A percentile compares a stretch with the other conserved stretches of the same genome.
Conservation (phyloP, 768 basidiomycete genomes). For the Cantharellus anzutake region DNA sequence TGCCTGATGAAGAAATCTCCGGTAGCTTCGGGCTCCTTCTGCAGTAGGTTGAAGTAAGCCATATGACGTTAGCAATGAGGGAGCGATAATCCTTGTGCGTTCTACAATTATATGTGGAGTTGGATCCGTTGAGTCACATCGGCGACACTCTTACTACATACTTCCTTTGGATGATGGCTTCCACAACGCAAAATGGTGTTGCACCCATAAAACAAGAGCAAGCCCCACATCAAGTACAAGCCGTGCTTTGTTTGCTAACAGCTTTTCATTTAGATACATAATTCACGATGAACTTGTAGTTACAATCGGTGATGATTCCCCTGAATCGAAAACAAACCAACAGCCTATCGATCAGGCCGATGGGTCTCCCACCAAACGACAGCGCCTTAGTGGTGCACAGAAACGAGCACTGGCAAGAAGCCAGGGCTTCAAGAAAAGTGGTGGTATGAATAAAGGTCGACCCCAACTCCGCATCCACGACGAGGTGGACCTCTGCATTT, state of each 20-base stretch:
- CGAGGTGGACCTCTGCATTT: conserved; percentile 68
- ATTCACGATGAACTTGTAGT: background rate
- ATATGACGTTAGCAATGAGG: too few relatives aligned
- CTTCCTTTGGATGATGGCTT: too few relatives aligned
- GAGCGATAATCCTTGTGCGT: too few relatives aligned
- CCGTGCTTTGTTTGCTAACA: background rate
- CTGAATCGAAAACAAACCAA: background rate
- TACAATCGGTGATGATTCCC: background rate
- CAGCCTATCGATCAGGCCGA: conserved; percentile 4
- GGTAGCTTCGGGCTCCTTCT: too few relatives aligned
- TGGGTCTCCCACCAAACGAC: conserved; percentile 14
- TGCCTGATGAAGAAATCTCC: too few relatives aligned
- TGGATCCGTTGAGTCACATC: too few relatives aligned
- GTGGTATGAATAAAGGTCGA: conserved; percentile 71
- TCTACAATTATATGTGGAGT: too few relatives aligned
- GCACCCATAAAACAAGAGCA: conserved; percentile 2
- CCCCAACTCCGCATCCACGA: conserved; percentile 62
- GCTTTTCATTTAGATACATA: background rate
- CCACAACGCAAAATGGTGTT: background rate
- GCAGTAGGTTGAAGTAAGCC: too few relatives aligned
- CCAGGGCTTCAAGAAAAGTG: conserved; percentile 43
- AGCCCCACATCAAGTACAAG: background rate
- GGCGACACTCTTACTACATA: too few relatives aligned
- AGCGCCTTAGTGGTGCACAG: conserved; percentile 18
- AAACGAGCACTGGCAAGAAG: conserved; percentile 29